Evolutionary conservation across 192 early-diverging fungal species (phyloP), one percentile per base, ranked within the genome.

Genomic region (Geranomyces michiganensis): DNA sequence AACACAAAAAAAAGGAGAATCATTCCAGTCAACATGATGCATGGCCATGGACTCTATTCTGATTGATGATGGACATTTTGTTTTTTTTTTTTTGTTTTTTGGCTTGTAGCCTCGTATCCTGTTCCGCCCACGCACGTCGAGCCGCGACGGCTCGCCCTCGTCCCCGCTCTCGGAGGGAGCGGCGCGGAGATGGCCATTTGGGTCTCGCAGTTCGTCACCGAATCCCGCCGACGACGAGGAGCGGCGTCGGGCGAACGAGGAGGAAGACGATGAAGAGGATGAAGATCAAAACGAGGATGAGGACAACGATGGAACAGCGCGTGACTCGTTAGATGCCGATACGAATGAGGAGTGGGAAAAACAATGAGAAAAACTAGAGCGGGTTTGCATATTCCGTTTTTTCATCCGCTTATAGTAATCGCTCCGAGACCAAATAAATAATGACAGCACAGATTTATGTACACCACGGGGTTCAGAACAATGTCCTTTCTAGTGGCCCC

Each of bases 241-340:
- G 24, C 51, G 24, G 51, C n/a, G 24, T 17, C n/a, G 17, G 6
- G 51, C 51, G 7, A 26, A 53, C n/a, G 64, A 65, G 64, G 64
- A 65, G 12, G 64, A 65, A 43, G 64, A 65, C 26, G 27, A 61
- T 61, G 59, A 61, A 30, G 33, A 61, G 36, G 36, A 41, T 10
- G 36, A 41, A 10, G 36, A n/a, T n/a, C n/a, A 41, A 29, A 14
- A 26, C 14, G 61, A 62, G 61, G 33, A 62, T 29, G 61, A 62
- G 33, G 61, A 62, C 8, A 29, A 0, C 12, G 71, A 48, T 53
- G 61, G 36, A 41, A 3, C 5, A 41, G 10, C 36, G 36, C 36
- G 36, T 7, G 10, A 41, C 36, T 10, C 36, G 36, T 10, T 41
- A 10, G 36, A 41, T 41, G 36, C 36, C 36, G 36, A 41, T 41